Base-by-base conservation (phyloP, 371 early-diverging fungal species). In the Chytridium lagenaria region DNA sequence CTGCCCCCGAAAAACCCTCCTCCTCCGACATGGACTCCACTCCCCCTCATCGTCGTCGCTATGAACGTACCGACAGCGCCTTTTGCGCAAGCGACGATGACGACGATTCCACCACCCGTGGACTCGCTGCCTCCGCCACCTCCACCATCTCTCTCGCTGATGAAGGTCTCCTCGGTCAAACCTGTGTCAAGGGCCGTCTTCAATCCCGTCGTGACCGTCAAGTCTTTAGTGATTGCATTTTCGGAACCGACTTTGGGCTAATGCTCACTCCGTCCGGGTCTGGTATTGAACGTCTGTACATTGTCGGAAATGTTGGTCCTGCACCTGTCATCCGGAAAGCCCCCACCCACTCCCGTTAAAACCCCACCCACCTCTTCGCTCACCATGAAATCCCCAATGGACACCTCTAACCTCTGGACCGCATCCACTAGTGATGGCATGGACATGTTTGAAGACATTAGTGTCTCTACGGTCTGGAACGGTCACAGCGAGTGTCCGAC, bases 41-140 rank as follows among this genome's bases (percentile, higher is more conserved):
- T 16, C 3, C 22, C 63, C 57, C 26, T 31, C 64, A 36, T 31
- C 44, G 44, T 44, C 7, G 19, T 7, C 44, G 44, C 19, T 44
- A 44, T 19, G 26, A 52, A 52, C 55, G 55, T 52, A n/a, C 55
- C 55, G 55, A 52, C 55, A 52, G 55, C 26, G 55, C 55, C 12
- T 52, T 52, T 26, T 52, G 55, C 55, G 55, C 5, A 5, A 26
- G 26, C 55, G 55, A 52, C 5, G 26, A 12, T 26, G 55, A 26
- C 26, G n/a, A 12, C 26, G 12, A n/a, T 5, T 26, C 55, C 26
- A 23, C n/a, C 5, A 22, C 55, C 12, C 26, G n/a, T 23, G 5
- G 26, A 10, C 55, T 52, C 26, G 44, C 44, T 19, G 44, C 44
- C 19, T 44, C 44, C 12, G 44, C 7, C 19, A 12, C 44, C 19